Conservation (phyloP, 1,284 basidiomycete species). For the Ceratobasidium papillatum region DNA sequence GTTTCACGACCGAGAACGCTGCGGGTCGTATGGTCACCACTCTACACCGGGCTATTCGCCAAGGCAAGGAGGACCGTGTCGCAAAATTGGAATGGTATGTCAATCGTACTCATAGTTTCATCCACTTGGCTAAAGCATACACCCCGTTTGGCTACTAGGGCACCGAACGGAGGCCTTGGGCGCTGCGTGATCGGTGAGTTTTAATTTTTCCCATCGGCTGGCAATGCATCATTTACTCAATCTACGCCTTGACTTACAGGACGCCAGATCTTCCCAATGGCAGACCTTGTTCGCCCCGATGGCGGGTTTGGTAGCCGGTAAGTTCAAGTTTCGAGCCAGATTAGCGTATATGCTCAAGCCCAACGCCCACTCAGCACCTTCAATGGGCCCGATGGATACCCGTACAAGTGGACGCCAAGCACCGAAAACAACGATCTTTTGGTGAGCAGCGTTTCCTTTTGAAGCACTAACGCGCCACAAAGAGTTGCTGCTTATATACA, state of each 20-base stretch:
- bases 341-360: not conserved
- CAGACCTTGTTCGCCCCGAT: conserved; percentile 68
- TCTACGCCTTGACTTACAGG: conserved; percentile 29
- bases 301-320: conserved; percentile 29
- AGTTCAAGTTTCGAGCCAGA: conserved; percentile 12
- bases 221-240: conserved; percentile 14
- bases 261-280: conserved; percentile 66
- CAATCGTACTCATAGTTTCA: conserved; percentile 38
- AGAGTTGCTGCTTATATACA: conserved; percentile 39
- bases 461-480: conserved; percentile 24
- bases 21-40: conserved; percentile 67
- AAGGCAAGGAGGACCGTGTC: conserved; percentile 65
- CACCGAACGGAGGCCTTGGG: conserved; percentile 76
- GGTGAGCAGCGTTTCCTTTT: conserved; percentile 56
- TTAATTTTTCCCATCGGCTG: conserved; percentile 41
- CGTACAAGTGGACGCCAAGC: conserved; percentile 78
- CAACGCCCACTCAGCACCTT: conserved; percentile 61
- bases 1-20: conserved; percentile 62
- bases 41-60: conserved; percentile 71
- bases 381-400: conserved; percentile 79
- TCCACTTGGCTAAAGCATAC: conserved; percentile 24
- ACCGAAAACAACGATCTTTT: conserved; percentile 65
- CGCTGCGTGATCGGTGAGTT: conserved; percentile 85
- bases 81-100: conserved; percentile 79
- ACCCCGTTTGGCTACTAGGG: conserved; percentile 45